Evolutionary conservation across 768 basidiomycete genomes (phyloP).

Genomic region (Termitomyces sp.): DNA sequence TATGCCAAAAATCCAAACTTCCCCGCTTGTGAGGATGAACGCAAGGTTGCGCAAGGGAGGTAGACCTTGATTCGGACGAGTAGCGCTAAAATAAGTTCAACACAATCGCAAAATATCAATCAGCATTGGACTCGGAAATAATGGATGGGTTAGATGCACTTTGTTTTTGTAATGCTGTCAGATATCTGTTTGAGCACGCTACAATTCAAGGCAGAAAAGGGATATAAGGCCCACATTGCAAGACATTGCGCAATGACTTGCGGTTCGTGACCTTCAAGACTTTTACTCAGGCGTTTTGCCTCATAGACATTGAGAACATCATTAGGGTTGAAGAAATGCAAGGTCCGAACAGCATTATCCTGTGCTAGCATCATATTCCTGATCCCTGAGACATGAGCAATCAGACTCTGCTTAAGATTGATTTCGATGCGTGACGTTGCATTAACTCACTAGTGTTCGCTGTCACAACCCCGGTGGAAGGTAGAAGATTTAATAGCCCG

Average conservation of each 20-base stretch:
- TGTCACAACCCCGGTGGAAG: accelerated
- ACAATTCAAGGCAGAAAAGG: neutral
- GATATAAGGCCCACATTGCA: neutral
- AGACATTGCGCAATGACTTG: neutral
- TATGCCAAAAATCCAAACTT: neutral
- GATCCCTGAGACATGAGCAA: neutral
- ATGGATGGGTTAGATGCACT: neutral
- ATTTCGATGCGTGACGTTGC: neutral
- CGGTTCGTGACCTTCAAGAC: neutral
- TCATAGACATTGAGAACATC: neutral
- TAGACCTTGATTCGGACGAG: too few species aligned
- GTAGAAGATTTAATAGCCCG: neutral
- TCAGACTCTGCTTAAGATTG: too few species aligned
- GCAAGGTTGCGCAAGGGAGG: neutral
- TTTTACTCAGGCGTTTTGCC: neutral
- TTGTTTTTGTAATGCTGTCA: neutral
- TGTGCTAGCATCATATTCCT: too few species aligned
- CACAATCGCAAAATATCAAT: neutral
- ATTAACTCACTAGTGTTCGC: neutral
- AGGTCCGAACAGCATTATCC: neutral
- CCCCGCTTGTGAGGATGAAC: neutral
- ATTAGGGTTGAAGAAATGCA: neutral
- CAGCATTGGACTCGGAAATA: too few species aligned
- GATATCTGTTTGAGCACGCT: neutral
- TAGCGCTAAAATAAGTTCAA: neutral